Conservation (phyloP, 495 filamentous ascomycete genomes). For the Podospora australis region DNA sequence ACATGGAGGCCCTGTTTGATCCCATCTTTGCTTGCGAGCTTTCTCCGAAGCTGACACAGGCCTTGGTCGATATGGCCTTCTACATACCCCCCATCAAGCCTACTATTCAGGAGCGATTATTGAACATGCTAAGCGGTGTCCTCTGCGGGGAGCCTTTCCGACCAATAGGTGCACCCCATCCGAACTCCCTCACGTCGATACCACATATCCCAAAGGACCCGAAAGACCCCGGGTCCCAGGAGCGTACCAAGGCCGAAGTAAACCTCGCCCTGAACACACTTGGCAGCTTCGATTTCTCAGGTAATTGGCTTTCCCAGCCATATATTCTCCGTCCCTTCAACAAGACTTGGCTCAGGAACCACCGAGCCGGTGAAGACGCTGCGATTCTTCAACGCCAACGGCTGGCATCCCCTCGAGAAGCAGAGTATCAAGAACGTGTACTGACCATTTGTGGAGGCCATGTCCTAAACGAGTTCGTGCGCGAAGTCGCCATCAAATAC, state of each 20-base stretch:
- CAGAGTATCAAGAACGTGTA: too few relatives aligned
- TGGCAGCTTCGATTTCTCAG: conserved; percentile 96
- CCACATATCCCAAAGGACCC: conserved; percentile 83
- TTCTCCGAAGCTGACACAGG: conserved; percentile 85
- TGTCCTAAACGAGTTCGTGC: conserved; percentile 94
- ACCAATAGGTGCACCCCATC: conserved; percentile 75
- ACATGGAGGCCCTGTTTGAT: conserved; percentile 92
- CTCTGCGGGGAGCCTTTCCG: conserved; percentile 87
- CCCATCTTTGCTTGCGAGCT: conserved; percentile 96
- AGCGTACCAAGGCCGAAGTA: conserved; percentile 79
- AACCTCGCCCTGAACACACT: conserved; percentile 87
- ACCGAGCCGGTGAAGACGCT: too few relatives aligned
- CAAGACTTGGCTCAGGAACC: too few relatives aligned
- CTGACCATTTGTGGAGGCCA: too few relatives aligned
- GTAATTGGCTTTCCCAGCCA: conserved; percentile 14
- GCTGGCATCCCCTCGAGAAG: too few relatives aligned
- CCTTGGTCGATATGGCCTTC: conserved; percentile 95
- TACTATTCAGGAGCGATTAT: conserved; percentile 84
- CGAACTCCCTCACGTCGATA: conserved; percentile 57
- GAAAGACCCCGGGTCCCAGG: conserved; percentile 61
- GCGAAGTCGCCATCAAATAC: conserved; percentile 95
- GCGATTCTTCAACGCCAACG: too few relatives aligned
- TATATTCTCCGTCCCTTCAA: neutral
- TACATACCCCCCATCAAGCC: conserved; percentile 93
- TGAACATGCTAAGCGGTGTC: conserved; percentile 91